Base-by-base conservation (phyloP, 2,329 filamentous ascomycete genomes). In the Rhinocladiella similis region DNA sequence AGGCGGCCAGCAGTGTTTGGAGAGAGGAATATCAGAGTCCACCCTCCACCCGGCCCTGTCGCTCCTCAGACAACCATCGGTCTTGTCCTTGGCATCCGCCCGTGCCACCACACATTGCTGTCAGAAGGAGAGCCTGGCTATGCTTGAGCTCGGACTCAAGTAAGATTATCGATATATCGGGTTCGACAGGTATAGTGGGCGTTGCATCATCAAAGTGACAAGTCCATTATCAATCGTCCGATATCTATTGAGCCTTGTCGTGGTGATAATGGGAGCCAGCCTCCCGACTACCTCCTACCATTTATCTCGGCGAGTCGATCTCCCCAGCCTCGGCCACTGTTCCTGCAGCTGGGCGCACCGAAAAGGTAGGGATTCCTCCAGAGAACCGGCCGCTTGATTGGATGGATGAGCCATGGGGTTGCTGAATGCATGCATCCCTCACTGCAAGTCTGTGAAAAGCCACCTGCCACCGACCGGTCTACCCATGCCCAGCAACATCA, bases 401-500 rank as follows among this genome's bases (percentile, higher is more conserved):
- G 46, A 16, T 33, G 3, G 12, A 13, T 29, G 46, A 48, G 27
- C n/a, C 46, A 48, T 22, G 20, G 12, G 46, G 16, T 48, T 29
- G 6, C 29, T 22, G 19, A 27, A 48, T 4, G 46, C 14, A n/a
- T 19, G 43, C 29, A 33, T 33, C 29, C 10, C 29, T 33, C 29
- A 33, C 29, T 33, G 10, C 29, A 33, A 9, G 29, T 33, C 29
- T 33, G 25, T 27, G 25, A 7, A 38, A 38, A 4, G 35, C 35
- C 35, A 38, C 35, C 35, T 14, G 35, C 35, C 35, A 38, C 35
- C n/a, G 35, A 38, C 35, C 35, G n/a, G 13, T 14, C 12, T 41
- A 18, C n/a, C 38, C 38, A 41, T 41, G 38, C 38, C 29, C 38
- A 56, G 49, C 53, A 53, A 46, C 29, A 38, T 53, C 56, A 55